phyloP scores from a whole-genome alignment of 805 yeast species.

The Saccharomycopsis amapae region DNA sequence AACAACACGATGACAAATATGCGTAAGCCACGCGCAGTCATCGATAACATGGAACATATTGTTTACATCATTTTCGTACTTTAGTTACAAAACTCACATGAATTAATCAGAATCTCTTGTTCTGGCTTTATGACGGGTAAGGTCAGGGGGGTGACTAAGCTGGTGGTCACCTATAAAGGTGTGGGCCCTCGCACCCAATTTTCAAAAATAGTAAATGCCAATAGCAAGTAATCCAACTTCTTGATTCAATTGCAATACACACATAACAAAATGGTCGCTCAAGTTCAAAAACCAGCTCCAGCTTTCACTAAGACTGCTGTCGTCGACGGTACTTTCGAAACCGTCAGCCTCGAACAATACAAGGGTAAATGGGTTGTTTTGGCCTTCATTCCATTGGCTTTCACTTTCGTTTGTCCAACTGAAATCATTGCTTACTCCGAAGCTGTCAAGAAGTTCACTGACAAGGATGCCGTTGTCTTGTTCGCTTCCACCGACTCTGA shows the following conservation, averaged over 20 bases:
- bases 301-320: slow-evolving; percentile 95
- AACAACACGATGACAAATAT: too few relatives aligned
- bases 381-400: slow-evolving; percentile 97
- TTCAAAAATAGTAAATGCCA: too few relatives aligned
- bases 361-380: slow-evolving; percentile 97
- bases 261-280: slow-evolving; percentile 64
- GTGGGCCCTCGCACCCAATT: too few relatives aligned
- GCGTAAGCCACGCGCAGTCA: too few relatives aligned
- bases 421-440: slow-evolving; percentile 98
- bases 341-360: slow-evolving; percentile 88
- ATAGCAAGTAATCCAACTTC: too few relatives aligned
- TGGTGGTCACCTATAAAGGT: too few relatives aligned
- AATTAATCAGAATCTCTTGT: too few relatives aligned
- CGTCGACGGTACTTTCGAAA: slow-evolving; percentile 93
- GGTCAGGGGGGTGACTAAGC: too few relatives aligned
- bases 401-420: slow-evolving; percentile 99
- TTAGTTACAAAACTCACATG: too few relatives aligned
- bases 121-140: too few relatives aligned
- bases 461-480: slow-evolving; percentile 78
- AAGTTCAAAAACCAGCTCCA: slow-evolving; percentile 95
- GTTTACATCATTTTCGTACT: too few relatives aligned
- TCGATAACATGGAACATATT: too few relatives aligned
- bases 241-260: not conserved
- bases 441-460: slow-evolving; percentile 84
- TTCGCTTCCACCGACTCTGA: slow-evolving; percentile 99